These are phyloP conservation scores for Ephemerocybe angulata DNA, from an alignment of 768 basidiomycete species.

Conservation along the genomic window DNA sequence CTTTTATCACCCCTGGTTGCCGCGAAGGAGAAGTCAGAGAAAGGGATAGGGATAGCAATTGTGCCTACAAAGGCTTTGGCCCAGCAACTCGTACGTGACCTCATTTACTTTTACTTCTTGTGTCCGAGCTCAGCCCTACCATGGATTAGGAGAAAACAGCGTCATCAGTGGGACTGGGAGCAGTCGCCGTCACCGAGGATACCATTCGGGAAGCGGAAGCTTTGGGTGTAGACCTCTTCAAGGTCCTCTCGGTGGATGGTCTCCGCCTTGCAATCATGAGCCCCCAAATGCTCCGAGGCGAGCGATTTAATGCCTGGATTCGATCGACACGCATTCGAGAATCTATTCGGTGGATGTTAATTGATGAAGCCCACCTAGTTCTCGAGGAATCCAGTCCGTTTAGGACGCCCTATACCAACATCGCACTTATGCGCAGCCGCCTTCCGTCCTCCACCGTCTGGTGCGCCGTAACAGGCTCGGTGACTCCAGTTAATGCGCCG, in stretches of 20 bases:
- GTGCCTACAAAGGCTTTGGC: constrained; percentile 14
- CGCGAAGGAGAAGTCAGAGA: constrained; percentile 3
- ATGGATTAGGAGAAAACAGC: neutral
- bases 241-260: neutral
- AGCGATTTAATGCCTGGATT: neutral
- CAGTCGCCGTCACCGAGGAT: neutral
- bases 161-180: neutral
- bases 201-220: neutral
- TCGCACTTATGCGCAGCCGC: constrained; percentile 6
- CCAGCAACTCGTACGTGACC: constrained; percentile 13
- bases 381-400: constrained; percentile 8
- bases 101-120: neutral
- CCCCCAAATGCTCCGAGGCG: constrained; percentile 12
- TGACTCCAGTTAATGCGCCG: constrained; percentile 5
- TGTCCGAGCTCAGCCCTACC: neutral
- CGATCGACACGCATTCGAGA: neutral
- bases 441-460: constrained; percentile 13
- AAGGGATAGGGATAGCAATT: constrained; percentile 11
- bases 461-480: constrained; percentile 13
- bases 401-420: neutral
- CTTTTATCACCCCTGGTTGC: constrained; percentile 6
- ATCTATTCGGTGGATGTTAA: constrained; percentile 11
- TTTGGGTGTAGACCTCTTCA: neutral
- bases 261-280: constrained; percentile 11
- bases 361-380: constrained; percentile 13